Evolutionary conservation across 2,329 filamentous ascomycete species (phyloP), one percentile per base, ranked within the genome.

Genomic region (Sporothrix protearum): DNA sequence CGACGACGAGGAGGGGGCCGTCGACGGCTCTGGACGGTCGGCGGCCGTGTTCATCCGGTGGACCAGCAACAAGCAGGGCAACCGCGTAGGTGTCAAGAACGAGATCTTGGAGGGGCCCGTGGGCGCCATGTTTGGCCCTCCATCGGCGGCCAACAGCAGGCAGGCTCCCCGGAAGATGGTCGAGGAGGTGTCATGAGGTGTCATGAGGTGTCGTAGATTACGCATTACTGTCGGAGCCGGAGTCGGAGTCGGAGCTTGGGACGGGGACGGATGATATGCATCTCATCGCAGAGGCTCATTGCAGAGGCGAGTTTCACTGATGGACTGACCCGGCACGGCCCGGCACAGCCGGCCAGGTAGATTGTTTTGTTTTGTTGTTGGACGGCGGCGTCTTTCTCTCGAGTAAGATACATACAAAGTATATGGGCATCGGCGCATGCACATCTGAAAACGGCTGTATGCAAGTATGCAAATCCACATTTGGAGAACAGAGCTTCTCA

Each of bases 21-120:
- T 85, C 1, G 75, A 78, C 2, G 68, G 45, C 14, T 36, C 22
- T 82, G 83, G 49, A 16, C 70, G 73, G 10, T 39, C 73, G 2
- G 33, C 88, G 73, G 85, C 89, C 1, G 81, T 89, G 8, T 91
- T 91, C 74, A 83, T 92, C 28, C 86, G 92, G 72, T 94, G 91
- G 87, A 83, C 92, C 69, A 92, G 88, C 80, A 91, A 82, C 77
- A 88, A 87, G 76, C 83, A 86, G 25, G 91, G 92, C 10, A 88
- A 83, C 73, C 81, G 83, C 2, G 80, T 94, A 8, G 88, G 85
- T 30, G 87, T 94, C 12, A 89, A 92, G 0, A 84, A 86, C 4
- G 91, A 92, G 77, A 89, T 93, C 83, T 78, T 94, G 36, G 83
- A 84, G 10, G 85, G 85, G 0, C 91, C 91, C 0, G 82, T 84